Conservation (phyloP, 208 protist genomes). For the Leishmania tarentolae region DNA sequence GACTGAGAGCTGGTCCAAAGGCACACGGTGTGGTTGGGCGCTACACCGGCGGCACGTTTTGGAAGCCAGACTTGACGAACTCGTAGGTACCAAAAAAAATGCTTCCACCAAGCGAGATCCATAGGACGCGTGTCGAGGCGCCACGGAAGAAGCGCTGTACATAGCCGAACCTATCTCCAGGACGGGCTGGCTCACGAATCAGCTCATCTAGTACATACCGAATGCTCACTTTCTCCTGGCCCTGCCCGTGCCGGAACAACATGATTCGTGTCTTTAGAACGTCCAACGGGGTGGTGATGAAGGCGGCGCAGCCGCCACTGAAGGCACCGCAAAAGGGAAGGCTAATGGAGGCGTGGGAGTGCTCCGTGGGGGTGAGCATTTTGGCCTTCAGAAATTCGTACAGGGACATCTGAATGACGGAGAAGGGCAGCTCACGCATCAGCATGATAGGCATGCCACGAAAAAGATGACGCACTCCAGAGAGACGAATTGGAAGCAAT, state of each 20-base stretch:
- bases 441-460: conserved; percentile 89
- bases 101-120: conserved; percentile 91
- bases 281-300: conserved; percentile 92
- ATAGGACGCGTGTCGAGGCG: conserved; percentile 80
- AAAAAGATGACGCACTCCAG: conserved; percentile 66
- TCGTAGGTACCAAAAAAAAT: conserved; percentile 95
- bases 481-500: conserved; percentile 19
- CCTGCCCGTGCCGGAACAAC: conserved; percentile 44
- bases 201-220: conserved; percentile 50
- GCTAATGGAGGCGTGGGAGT: conserved; percentile 38
- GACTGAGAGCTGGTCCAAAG: background rate
- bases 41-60: background rate
- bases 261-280: conserved; percentile 94
- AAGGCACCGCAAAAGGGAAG: conserved; percentile 81
- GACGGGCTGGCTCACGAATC: conserved; percentile 45
- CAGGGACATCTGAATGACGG: conserved; percentile 92
- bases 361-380: conserved; percentile 30
- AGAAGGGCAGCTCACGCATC: conserved; percentile 89
- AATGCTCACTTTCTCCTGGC: conserved; percentile 22
- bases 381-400: conserved; percentile 85
- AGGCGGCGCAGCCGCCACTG: conserved; percentile 83
- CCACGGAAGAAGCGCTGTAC: conserved; percentile 84
- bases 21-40: background rate
- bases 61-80: conserved; percentile 36
- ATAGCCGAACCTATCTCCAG: conserved; percentile 76